Base-by-base conservation (phyloP, 2,329 filamentous ascomycete species). In the Albifimbria verrucaria region DNA sequence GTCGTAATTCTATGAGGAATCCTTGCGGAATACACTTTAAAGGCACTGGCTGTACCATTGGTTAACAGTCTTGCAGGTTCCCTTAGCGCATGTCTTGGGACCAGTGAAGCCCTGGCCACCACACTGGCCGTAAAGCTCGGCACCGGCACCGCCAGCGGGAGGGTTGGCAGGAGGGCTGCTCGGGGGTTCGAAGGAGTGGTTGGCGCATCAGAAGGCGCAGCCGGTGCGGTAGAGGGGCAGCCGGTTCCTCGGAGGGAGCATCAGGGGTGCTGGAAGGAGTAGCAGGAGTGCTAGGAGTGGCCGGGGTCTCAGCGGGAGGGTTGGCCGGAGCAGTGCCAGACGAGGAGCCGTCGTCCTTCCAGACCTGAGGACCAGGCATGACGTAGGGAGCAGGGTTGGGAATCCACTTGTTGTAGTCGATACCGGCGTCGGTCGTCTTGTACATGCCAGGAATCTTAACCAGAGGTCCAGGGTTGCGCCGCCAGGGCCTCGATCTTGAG, bases 381-480 rank as follows among this genome's bases (percentile, higher is more conserved):
- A 32, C 12, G 23, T 47, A 47, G 21, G 44, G 44, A 21, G 21
- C 23, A 17, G 26, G 23, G 12, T 26, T 21, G 10, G 9, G n/a
- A 12, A 9, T 22, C 17, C 25, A 48, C n/a, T 20, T 26, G 24
- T 24, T 25, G 44, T 25, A 47, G 5, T 10, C 24, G n/a, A 48
- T 36, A 4, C 24, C 46, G 17, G 46, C 12, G 24, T 48, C 46
- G 25, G 18, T 48, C 9, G 46, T 3, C 46, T 18, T 18, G 46
- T 60, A 65, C 48, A 74, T 52, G 57, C 74, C 74, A 7, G 74
- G 74, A 55, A 77, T 75, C 25, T 26, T 48, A 18, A 48, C 73
- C 12, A 71, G 59, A 4, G 73, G 72, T 0, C 59, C 54, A 1
- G 73, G 49, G 17, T 15, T 28, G 25, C 46, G 18, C 52, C 65